Evolutionary conservation across 768 basidiomycete genomes (phyloP).

Genomic region (Paxillus ammoniavirescens): DNA sequence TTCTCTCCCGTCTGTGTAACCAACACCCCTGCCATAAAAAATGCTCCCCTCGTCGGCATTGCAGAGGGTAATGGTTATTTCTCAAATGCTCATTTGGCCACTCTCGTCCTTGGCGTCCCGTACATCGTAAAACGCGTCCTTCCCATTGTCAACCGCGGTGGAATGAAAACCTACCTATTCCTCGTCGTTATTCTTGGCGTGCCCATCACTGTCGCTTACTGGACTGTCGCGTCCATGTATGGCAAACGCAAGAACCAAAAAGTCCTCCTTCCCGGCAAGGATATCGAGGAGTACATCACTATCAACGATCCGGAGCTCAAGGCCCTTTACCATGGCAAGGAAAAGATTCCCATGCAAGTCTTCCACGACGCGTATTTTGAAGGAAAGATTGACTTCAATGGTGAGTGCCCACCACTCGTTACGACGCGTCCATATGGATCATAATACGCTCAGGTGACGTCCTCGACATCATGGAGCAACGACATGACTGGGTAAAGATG

Average conservation of each 20-base stretch:
- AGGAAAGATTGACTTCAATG: constrained; percentile 94
- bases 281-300: constrained; percentile 87
- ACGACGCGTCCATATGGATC: neutral
- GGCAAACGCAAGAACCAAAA: constrained; percentile 83
- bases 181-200: constrained; percentile 70
- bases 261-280: constrained; percentile 78
- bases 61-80: constrained; percentile 86
- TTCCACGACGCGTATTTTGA: constrained; percentile 99
- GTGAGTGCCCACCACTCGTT: constrained; percentile 38
- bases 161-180: constrained; percentile 84
- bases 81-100: constrained; percentile 77
- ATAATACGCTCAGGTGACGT: constrained; percentile 67
- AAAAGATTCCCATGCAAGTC: constrained; percentile 96
- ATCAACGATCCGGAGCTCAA: constrained; percentile 84
- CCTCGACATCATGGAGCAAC: constrained; percentile 87
- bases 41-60: constrained; percentile 78
- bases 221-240: constrained; percentile 82
- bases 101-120: constrained; percentile 74
- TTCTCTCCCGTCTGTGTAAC: constrained; percentile 57
- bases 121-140: constrained; percentile 80
- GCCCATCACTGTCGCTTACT: constrained; percentile 83
- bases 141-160: constrained; percentile 80
- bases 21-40: constrained; percentile 76
- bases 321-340: constrained; percentile 73
- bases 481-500: constrained; percentile 96